Conservation (phyloP, 257 asterid genomes). For the Solanum chmielewskii region DNA sequence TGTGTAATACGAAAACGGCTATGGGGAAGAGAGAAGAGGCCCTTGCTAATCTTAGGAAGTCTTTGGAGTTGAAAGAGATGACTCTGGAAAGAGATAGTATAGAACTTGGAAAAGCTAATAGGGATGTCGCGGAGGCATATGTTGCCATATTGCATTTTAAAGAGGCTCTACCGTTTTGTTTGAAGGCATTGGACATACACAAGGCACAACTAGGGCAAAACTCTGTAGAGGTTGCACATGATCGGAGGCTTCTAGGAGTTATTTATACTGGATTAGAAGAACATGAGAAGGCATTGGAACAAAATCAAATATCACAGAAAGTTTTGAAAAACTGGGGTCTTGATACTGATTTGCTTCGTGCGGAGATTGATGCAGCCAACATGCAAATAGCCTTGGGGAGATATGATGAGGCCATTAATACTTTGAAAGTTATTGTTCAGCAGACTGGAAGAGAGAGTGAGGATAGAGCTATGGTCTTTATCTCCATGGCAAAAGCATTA, state of each 20-base stretch:
- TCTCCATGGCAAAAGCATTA: slow-evolving; percentile 79
- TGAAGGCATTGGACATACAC: slow-evolving; percentile 80
- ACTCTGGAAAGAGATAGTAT: slow-evolving; percentile 50
- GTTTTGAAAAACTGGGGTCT: slow-evolving; percentile 85
- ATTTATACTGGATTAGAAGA: slow-evolving; percentile 79
- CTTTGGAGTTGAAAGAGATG: slow-evolving; percentile 70
- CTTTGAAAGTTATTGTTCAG: slow-evolving; percentile 62
- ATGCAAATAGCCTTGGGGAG: slow-evolving; percentile 87
- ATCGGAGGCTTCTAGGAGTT: slow-evolving; percentile 78
- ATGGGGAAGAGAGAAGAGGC: slow-evolving; percentile 94
- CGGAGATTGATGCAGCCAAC: slow-evolving; percentile 86
- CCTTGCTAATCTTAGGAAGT: slow-evolving; percentile 56
- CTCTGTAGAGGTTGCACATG: slow-evolving; percentile 87
- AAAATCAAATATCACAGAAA: slow-evolving; percentile 67
- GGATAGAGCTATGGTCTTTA: slow-evolving; percentile 70
- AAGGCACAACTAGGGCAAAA: slow-evolving; percentile 45
- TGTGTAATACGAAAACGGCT: slow-evolving; percentile 79
- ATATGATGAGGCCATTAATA: slow-evolving; percentile 59
- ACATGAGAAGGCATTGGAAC: slow-evolving; percentile 75
- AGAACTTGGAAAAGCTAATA: slow-evolving; percentile 80
- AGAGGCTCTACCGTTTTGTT: slow-evolving; percentile 68
- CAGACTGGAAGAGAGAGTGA: slow-evolving; percentile 73
- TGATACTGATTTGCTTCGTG: slow-evolving; percentile 65
- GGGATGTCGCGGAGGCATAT: slow-evolving; percentile 83
- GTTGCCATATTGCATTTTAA: slow-evolving; percentile 63